Percentiles rank a stretch among this genome's conserved stretches.
phyloP scores from a whole-genome alignment of 2,329 filamentous ascomycete genomes.

The Xylaria digitata region DNA sequence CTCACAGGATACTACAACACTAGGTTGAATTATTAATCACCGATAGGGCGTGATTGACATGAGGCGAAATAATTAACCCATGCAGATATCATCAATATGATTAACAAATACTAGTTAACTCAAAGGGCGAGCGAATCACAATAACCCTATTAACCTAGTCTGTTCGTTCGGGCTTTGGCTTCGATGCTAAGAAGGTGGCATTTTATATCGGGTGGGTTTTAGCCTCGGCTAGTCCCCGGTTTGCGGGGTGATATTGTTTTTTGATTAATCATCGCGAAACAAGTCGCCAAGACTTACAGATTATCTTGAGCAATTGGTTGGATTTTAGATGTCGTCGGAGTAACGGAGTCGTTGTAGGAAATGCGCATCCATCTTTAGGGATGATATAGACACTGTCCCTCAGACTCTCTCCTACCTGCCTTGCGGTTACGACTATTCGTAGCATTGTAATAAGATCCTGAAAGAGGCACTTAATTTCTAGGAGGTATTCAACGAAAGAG shows the following conservation, averaged over 20 bases:
- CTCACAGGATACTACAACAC: neutral
- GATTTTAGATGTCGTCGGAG: no score
- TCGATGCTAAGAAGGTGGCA: neutral
- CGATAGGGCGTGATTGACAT: no score
- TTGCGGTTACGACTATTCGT: no score
- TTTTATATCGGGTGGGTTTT: neutral
- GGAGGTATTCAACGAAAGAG: no score
- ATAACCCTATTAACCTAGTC: neutral
- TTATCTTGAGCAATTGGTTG: neutral
- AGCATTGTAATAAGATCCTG: no score
- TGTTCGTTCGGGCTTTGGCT: neutral
- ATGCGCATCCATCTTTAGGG: no score
- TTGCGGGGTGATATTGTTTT: neutral
- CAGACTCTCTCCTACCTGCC: no score
- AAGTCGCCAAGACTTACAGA: neutral
- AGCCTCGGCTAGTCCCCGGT: slow-evolving; percentile 1
- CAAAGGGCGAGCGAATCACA: neutral
- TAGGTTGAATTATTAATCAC: slow-evolving; percentile 12
- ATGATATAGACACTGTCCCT: no score
- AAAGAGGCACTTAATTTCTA: no score
- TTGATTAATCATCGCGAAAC: slow-evolving; percentile 25
- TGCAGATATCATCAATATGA: neutral
- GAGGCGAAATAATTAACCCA: neutral
- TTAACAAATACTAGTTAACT: neutral
- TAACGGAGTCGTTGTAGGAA: no score